These are phyloP conservation scores for Sungouiella thailandica DNA, from an alignment of 805 yeast species.

Conservation along the genomic window DNA sequence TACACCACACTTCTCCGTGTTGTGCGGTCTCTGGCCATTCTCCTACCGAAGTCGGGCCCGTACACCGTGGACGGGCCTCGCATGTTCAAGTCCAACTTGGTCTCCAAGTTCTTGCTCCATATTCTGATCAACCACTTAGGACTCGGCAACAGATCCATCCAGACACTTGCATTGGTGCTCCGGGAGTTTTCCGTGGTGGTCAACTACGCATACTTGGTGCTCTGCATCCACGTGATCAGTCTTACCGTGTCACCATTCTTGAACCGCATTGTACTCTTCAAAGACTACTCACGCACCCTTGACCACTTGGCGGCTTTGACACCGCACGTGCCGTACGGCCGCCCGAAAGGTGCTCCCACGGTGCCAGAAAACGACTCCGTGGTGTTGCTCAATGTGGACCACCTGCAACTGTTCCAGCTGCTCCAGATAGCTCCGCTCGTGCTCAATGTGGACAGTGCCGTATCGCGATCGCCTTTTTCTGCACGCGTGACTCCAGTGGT, in stretches of 20 bases:
- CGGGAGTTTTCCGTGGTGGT: slow-evolving; percentile 9
- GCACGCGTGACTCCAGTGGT: slow-evolving; percentile 7
- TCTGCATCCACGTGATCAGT: slow-evolving; percentile 25
- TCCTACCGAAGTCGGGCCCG: background rate
- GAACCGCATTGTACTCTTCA: slow-evolving; percentile 11
- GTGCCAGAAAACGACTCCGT: slow-evolving; percentile 9
- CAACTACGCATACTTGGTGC: slow-evolving; percentile 17
- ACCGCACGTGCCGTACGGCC: slow-evolving; percentile 17
- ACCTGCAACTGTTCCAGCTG: slow-evolving; percentile 1
- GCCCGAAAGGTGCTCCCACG: slow-evolving; percentile 7
- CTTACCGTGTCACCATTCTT: slow-evolving; percentile 17
- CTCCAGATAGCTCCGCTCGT: slow-evolving; percentile 2
- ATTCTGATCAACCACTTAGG: slow-evolving; percentile 2
- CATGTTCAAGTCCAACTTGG: background rate
- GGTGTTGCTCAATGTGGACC: slow-evolving; percentile 14
- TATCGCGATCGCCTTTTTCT: slow-evolving; percentile 1
- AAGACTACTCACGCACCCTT: slow-evolving; percentile 17
- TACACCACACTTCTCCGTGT: background rate
- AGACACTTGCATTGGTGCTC: slow-evolving; percentile 8
- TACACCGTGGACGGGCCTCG: background rate
- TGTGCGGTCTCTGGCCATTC: background rate
- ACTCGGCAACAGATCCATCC: slow-evolving; percentile 4
- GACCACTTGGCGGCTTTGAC: slow-evolving; percentile 19
- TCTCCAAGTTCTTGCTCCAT: slow-evolving; percentile 2
- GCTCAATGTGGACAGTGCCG: slow-evolving; percentile 3